Base-by-base conservation (phyloP, 108 stramenopile genomes). In the Fragilariopsis cylindrus region DNA sequence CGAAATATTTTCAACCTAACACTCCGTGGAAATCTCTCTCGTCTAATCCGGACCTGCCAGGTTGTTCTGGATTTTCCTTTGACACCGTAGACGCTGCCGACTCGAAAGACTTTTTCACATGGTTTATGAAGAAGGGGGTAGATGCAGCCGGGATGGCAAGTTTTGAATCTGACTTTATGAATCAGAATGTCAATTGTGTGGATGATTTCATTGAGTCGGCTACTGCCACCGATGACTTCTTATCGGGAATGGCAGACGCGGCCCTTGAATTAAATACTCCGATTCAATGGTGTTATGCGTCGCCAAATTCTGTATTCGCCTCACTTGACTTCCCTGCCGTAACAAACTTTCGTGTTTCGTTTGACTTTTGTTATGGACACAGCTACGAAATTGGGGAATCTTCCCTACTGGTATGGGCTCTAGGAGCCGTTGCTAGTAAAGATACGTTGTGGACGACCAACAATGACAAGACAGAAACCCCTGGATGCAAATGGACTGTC, bases 151-250 rank as follows among this genome's bases (percentile, higher is more conserved):
- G 77, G 4, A 83, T 83, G 82, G 63, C 40, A 13, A 71, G 72
- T 57, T 83, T 78, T 65, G 82, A 83, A 57, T 49, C 82, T 15
- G 82, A 83, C 43, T 83, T 83, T 72, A 83, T 83, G 82, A 71
- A 83, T 57, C 78, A 76, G 48, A 83, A 83, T 53, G 46, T 40
- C 46, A 83, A 83, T 40, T 83, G 82, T 56, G 73, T 83, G 7
- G 66, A 67, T 11, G 82, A 74, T 1, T 83, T 78, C 54, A 49
- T 73, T 3, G 49, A 55, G 47, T 53, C 68, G 7, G 18, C 65
- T 2, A 13, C 50, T 3, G 58, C 18, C 7, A 63, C 66, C 11
- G 68, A 69, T 8, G 48, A 5, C n/a, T 83, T 77, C 72, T 71
- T 78, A 19, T 13, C 9, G 3, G 82, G 82, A 52, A 83, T 83